Evolutionary conservation across 139 green algal genomes (phyloP).

Genomic region (Micractinium sp.): DNA sequence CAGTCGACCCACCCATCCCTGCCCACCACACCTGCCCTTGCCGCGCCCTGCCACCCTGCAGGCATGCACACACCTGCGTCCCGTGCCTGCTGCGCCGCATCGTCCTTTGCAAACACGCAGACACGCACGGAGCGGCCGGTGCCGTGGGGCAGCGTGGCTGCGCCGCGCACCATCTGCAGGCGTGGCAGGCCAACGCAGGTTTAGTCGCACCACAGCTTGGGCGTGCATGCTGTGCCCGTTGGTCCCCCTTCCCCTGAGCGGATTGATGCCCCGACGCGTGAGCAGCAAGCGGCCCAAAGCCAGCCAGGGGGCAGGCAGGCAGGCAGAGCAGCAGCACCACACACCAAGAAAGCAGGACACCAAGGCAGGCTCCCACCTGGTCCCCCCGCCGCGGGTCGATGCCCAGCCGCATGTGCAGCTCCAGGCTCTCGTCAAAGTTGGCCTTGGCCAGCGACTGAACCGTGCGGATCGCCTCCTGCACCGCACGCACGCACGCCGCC

Average conservation of each 20-base stretch:
- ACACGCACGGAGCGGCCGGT: constrained; percentile 76
- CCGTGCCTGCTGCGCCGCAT: constrained; percentile 67
- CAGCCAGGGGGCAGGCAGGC: neutral
- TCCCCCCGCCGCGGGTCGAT: constrained; percentile 75
- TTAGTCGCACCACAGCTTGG: too few species aligned
- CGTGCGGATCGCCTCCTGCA: constrained; percentile 18
- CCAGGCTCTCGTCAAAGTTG: constrained; percentile 75
- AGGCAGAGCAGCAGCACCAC: neutral
- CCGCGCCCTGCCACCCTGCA: neutral
- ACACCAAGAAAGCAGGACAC: neutral
- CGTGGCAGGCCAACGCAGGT: neutral
- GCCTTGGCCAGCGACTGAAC: constrained; percentile 24
- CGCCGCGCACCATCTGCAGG: constrained; percentile 76
- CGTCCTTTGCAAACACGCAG: constrained; percentile 86
- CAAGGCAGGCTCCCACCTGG: constrained; percentile 50
- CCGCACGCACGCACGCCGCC: neutral
- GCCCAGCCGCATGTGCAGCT: constrained; percentile 65
- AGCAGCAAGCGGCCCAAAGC: neutral
- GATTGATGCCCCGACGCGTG: neutral
- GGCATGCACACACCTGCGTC: constrained; percentile 54
- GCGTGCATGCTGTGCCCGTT: too few species aligned
- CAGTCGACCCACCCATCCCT: neutral
- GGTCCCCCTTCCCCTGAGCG: too few species aligned
- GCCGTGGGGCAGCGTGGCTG: constrained; percentile 77
- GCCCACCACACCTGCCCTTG: neutral